Base-by-base conservation (phyloP, 257 asterid species). In the Leonotis leonurus region DNA sequence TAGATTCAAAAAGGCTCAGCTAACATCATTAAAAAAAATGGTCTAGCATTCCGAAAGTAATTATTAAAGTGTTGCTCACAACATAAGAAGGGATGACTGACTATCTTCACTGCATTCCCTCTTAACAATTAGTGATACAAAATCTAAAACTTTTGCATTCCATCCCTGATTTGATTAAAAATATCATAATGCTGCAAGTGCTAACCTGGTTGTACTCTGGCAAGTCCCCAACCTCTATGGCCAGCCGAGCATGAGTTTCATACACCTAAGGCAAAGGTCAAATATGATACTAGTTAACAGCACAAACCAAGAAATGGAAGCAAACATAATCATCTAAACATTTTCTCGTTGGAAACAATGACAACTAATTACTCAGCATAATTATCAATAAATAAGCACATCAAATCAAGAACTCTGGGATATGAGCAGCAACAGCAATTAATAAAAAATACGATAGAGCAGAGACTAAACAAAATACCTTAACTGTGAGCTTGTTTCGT, bases 231-330 rank as follows among this genome's bases (percentile, higher is more conserved):
- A 66, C 81, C 82, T 89, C 97, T 56, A 93, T 89, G 21, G 99
- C 96, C 68, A 85, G 71, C 65, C 97, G 92, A 72, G 94, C 99
- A 82, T 89, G 99, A 72, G 94, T 87, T 82, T 93, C 99, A 71
- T 93, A 93, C 14, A 93, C 99, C 99, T 93, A 77, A 59, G 76
- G 77, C 56, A 64, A 68, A 64, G 46, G 59, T 52, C 37, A 67
- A 54, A 51, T 50, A 45, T 29, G 32, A 60, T 33, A 69, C 17
- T 21, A 57, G 35, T 59, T 32, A 59, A n/a, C n/a, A n/a, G 67
- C 4, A 22, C 20, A 57, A 48, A 41, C 37, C 60, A 61, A 46
- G 40, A 65, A 26, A 22, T 41, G 64, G 58, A 29, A 67, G 43
- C 56, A 58, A 16, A 41, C 11, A 26, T 45, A 53, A 67, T 45